These are phyloP conservation scores for Hypoxylon trugodes DNA, from an alignment of 495 filamentous ascomycete species.

Conservation along the genomic window DNA sequence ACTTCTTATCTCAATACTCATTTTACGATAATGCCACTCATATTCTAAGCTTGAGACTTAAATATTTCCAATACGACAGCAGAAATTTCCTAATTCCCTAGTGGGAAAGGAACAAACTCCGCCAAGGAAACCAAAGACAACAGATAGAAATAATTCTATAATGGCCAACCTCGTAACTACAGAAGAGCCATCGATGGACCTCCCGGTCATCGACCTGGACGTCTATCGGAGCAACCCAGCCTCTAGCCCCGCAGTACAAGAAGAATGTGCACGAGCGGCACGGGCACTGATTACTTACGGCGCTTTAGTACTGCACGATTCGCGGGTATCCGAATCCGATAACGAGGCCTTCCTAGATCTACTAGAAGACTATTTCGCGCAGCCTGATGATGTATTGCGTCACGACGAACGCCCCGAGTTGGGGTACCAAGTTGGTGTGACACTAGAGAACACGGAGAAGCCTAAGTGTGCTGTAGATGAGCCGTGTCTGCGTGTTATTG, in stretches of 20 bases:
- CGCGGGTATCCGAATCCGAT: conserved; percentile 57
- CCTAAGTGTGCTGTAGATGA: conserved; percentile 63
- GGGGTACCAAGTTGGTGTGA: conserved; percentile 61
- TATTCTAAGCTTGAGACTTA: too few species aligned
- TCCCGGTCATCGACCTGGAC: conserved; percentile 62
- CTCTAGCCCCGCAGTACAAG: conserved; percentile 49
- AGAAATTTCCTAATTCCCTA: too few species aligned
- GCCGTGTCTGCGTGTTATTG: conserved; percentile 58
- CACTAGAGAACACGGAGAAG: conserved; percentile 63
- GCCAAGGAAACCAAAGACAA: too few species aligned
- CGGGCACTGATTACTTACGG: conserved; percentile 58
- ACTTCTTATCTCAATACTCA: background rate
- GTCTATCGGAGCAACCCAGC: conserved; percentile 50
- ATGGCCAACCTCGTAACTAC: conserved; percentile 22
- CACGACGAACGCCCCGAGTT: conserved; percentile 59
- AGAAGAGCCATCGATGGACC: conserved; percentile 55
- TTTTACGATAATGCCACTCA: background rate
- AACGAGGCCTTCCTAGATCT: conserved; percentile 60
- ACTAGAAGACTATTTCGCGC: conserved; percentile 64
- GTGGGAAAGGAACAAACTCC: too few species aligned
- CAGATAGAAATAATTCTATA: background rate
- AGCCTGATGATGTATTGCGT: conserved; percentile 51
- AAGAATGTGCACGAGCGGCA: conserved; percentile 55
- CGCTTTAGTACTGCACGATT: conserved; percentile 60
- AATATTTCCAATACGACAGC: too few species aligned